phyloP scores from a whole-genome alignment of 306 rosid species.

The Sindora glabra region DNA sequence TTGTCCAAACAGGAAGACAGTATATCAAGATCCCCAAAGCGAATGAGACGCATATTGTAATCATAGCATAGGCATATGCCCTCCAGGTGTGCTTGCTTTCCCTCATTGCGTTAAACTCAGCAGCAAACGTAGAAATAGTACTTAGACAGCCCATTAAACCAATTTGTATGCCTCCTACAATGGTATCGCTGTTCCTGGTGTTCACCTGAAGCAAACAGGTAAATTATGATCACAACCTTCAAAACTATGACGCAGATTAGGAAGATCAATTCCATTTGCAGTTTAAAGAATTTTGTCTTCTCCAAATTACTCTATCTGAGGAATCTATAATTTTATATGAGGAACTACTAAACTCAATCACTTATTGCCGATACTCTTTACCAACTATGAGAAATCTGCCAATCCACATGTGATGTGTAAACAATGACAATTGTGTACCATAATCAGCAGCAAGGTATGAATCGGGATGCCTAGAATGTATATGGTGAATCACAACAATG shows the following conservation, averaged over 20 bases:
- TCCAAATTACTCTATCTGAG: no score
- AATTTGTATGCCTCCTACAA: slow-evolving; percentile 49
- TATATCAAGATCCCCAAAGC: slow-evolving; percentile 56
- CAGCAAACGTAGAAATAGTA: slow-evolving; percentile 77
- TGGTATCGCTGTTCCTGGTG: slow-evolving; percentile 39
- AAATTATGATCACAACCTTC: neutral
- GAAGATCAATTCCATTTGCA: neutral
- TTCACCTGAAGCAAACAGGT: slow-evolving; percentile 46
- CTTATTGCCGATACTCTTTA: no score
- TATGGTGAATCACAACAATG: no score
- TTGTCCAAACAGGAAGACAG: slow-evolving; percentile 63
- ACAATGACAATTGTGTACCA: no score
- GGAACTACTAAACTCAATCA: no score
- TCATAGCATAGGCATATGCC: slow-evolving; percentile 56
- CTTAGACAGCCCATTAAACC: slow-evolving; percentile 82
- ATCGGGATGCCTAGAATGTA: no score
- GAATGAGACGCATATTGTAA: slow-evolving; percentile 49
- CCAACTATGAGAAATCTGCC: no score
- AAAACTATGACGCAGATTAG: neutral
- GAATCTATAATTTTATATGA: no score
- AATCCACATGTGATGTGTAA: no score
- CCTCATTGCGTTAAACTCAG: slow-evolving; percentile 80
- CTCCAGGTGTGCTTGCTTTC: slow-evolving; percentile 60
- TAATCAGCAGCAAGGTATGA: no score
- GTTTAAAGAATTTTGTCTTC: no score